Evolutionary conservation across 805 yeast species (phyloP).

Genomic region (Wickerhamomyces pijperi): DNA sequence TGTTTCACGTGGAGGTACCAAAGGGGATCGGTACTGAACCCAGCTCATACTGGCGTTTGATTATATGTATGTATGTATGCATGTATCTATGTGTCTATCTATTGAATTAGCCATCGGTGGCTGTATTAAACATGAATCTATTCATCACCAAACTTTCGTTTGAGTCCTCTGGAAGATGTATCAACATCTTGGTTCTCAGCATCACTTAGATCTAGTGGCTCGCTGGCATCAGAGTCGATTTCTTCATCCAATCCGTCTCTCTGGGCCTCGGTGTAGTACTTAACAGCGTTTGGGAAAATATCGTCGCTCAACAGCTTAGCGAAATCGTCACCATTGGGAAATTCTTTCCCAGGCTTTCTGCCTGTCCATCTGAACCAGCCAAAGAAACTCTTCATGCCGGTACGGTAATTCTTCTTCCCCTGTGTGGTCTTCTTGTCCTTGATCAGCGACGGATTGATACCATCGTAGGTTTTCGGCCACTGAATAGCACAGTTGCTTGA

Average conservation of each 20-base stretch:
- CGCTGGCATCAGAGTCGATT: conserved; percentile 41
- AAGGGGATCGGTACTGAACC: no score
- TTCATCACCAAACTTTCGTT: conserved; percentile 9
- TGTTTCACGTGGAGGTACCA: no score
- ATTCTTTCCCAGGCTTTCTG: conserved; percentile 62
- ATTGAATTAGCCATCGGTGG: no score
- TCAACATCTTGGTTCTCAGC: conserved; percentile 10
- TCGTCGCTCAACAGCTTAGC: conserved; percentile 69
- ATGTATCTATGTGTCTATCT: no score
- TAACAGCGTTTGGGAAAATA: conserved; percentile 74
- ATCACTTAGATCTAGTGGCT: conserved; percentile 32
- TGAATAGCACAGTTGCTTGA: conserved; percentile 43
- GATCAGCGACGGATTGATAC: conserved; percentile 43
- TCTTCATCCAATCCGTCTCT: conserved; percentile 49
- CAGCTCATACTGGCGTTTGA: no score
- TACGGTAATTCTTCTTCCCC: conserved; percentile 50
- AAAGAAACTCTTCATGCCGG: conserved; percentile 76
- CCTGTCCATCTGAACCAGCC: conserved; percentile 88
- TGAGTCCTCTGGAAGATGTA: no score
- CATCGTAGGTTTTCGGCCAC: conserved; percentile 62
- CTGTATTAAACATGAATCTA: no score
- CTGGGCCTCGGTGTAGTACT: conserved; percentile 67
- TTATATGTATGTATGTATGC: no score
- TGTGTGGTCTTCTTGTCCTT: conserved; percentile 34
- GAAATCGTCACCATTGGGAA: conserved; percentile 67